Conservation (phyloP, 495 filamentous ascomycete species). For the Neurospora sp. region DNA sequence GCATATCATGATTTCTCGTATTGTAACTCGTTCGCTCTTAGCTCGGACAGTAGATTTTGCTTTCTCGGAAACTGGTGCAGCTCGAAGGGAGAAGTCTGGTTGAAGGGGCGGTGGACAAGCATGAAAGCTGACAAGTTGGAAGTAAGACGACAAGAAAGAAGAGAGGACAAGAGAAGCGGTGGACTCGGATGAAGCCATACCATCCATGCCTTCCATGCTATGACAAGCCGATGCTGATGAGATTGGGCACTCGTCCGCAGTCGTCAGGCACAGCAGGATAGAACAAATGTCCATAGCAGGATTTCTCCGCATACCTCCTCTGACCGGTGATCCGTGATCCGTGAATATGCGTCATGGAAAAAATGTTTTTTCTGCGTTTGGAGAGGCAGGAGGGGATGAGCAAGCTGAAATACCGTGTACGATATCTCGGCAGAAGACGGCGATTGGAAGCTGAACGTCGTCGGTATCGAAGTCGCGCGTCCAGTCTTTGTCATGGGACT, state of each 20-base stretch:
- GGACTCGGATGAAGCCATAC: neutral
- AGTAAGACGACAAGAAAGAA: neutral
- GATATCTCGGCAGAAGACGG: neutral
- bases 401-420: slow-evolving; percentile 1
- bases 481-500: neutral
- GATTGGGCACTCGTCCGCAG: neutral
- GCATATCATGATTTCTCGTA: neutral
- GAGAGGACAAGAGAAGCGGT: neutral
- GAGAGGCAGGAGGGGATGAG: neutral
- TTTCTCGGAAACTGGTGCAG: neutral
- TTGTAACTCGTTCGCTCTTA: neutral
- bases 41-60: neutral
- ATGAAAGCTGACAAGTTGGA: neutral
- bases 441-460: neutral
- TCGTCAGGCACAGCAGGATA: neutral
- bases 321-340: neutral
- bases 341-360: neutral
- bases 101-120: neutral
- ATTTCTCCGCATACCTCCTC: neutral
- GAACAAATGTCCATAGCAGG: neutral
- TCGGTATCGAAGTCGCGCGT: neutral
- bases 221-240: neutral
- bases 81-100: neutral
- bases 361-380: neutral
- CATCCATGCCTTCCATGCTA: neutral